phyloP scores from a whole-genome alignment of 2,329 filamentous ascomycete species.

The Incumbomyces delicatus region DNA sequence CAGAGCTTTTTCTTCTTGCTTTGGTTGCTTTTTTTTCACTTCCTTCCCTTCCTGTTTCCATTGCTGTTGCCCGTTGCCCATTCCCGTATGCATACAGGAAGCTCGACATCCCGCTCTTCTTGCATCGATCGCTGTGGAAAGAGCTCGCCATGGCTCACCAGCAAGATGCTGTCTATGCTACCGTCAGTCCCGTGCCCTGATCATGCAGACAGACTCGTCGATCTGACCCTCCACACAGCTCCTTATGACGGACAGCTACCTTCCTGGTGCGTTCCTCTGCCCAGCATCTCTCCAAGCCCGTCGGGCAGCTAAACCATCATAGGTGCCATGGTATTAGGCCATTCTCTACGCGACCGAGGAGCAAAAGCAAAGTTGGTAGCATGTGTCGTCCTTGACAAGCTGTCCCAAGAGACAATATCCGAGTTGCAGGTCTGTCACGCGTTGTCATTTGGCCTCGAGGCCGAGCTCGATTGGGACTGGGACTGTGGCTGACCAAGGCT shows the following conservation, averaged over 20 bases:
- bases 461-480: too few relatives aligned
- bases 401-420: conserved; percentile 64
- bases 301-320: conserved; percentile 12
- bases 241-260: conserved; percentile 81
- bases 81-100: not conserved
- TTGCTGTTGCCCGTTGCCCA: too few relatives aligned
- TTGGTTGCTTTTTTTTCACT: too few relatives aligned
- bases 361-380: conserved; percentile 77
- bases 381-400: conserved; percentile 68
- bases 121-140: conserved; percentile 4
- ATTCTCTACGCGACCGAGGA: conserved; percentile 85
- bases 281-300: too few relatives aligned
- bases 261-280: conserved; percentile 56
- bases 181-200: conserved; percentile 13
- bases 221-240: conserved; percentile 47
- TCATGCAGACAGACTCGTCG: not conserved
- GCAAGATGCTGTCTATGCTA: conserved; percentile 21
- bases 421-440: conserved; percentile 68
- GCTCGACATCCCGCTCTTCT: not conserved
- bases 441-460: too few relatives aligned
- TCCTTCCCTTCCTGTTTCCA: too few relatives aligned
- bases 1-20: too few relatives aligned
- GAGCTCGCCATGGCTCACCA: conserved; percentile 20
- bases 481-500: conserved; percentile 11
- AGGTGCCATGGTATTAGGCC: conserved; percentile 89